Evolutionary conservation across 352 stramenopile genomes (phyloP).

Genomic region (Peronosclerospora sorghi): DNA sequence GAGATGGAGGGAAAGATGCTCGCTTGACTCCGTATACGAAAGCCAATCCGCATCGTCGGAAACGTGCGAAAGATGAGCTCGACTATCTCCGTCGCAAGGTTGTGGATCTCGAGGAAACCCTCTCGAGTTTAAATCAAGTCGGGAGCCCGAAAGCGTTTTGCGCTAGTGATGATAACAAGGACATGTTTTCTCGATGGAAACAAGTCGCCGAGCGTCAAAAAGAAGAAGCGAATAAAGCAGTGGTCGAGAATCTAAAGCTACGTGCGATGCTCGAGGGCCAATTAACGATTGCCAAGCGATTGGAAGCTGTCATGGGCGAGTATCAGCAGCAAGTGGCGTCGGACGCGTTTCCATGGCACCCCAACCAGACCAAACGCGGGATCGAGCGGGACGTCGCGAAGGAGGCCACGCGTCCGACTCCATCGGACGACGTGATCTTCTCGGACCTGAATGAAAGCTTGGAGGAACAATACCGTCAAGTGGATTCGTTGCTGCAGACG

Average conservation of each 20-base stretch:
- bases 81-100: constrained; percentile 21
- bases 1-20: too few species aligned
- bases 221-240: constrained; percentile 3
- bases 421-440: constrained; percentile 22
- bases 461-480: constrained; percentile 16
- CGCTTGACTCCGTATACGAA: constrained; percentile 6
- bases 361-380: constrained; percentile 5
- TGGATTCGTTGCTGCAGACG: constrained; percentile 8
- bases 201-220: constrained; percentile 12
- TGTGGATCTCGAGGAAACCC: constrained; percentile 12
- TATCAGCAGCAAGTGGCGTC: constrained; percentile 10
- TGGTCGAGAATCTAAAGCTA: constrained; percentile 14
- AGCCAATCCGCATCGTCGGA: constrained; percentile 14
- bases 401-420: neutral
- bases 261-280: constrained; percentile 14
- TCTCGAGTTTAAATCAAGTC: constrained; percentile 4
- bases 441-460: constrained; percentile 16
- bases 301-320: constrained; percentile 18
- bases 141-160: constrained; percentile 1
- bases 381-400: constrained; percentile 1
- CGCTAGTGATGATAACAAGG: constrained; percentile 8
- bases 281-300: constrained; percentile 10
- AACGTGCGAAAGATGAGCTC: constrained; percentile 25
- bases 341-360: constrained; percentile 9
- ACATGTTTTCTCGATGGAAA: constrained; percentile 19